phyloP scores from a whole-genome alignment of 495 filamentous ascomycete genomes.

The Xylaria telfairii region DNA sequence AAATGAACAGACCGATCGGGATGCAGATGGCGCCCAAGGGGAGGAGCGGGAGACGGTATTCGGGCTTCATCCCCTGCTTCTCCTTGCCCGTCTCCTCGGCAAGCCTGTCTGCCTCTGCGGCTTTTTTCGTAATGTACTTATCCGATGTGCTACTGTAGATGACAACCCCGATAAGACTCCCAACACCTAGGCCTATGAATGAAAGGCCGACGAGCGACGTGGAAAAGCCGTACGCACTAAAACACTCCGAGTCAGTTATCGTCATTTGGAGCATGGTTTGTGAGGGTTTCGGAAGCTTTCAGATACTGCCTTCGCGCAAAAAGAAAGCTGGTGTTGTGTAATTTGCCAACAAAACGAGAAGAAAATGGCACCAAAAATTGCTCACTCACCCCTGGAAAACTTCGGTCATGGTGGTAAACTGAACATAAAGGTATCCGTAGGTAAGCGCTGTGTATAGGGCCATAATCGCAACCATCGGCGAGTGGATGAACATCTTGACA shows the following conservation, averaged over 20 bases:
- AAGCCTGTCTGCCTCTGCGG: conserved; percentile 36
- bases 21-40: conserved; percentile 60
- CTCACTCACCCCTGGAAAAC: conserved; percentile 55
- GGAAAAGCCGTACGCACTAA: conserved; percentile 58
- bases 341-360: too few species aligned
- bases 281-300: too few species aligned
- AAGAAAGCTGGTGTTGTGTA: too few species aligned
- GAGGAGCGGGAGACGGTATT: conserved; percentile 62
- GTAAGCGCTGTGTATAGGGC: conserved; percentile 73
- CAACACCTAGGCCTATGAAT: conserved; percentile 52
- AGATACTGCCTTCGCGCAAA: too few species aligned
- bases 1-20: conserved; percentile 49
- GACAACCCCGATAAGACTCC: conserved; percentile 46
- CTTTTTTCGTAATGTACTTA: conserved; percentile 39
- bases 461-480: conserved; percentile 67
- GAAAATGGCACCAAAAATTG: not conserved
- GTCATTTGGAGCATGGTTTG: too few species aligned
- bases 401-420: conserved; percentile 70
- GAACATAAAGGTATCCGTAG: conserved; percentile 77
- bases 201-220: conserved; percentile 62
- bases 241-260: too few species aligned
- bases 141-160: conserved; percentile 43
- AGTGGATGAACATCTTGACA: conserved; percentile 59
- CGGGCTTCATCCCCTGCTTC: conserved; percentile 50
- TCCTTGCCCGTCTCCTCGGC: conserved; percentile 34